These are phyloP conservation scores for Xylaria nigripes DNA, from an alignment of 495 filamentous ascomycete species.

Conservation along the genomic window DNA sequence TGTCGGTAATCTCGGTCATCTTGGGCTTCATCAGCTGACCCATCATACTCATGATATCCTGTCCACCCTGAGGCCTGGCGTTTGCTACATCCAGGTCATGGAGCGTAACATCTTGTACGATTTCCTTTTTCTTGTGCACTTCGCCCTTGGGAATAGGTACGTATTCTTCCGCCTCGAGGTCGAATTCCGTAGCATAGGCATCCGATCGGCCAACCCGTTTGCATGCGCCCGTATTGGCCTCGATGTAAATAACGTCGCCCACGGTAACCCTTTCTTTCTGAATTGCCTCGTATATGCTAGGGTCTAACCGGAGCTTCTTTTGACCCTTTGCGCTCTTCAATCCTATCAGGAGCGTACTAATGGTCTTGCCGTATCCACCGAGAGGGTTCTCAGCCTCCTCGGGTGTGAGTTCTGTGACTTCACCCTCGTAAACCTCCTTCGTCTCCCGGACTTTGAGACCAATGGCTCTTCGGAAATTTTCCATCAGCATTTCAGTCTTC, in stretches of 20 bases:
- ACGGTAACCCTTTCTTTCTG: constrained; percentile 95
- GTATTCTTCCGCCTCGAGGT: constrained; percentile 96
- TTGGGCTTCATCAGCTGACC: constrained; percentile 97
- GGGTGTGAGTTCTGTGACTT: constrained; percentile 91
- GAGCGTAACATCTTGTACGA: constrained; percentile 96
- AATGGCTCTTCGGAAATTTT: constrained; percentile 94
- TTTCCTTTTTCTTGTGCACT: constrained; percentile 99
- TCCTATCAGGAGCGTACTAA: constrained; percentile 80
- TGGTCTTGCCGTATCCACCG: constrained; percentile 89
- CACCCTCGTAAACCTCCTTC: constrained; percentile 96
- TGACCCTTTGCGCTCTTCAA: constrained; percentile 87
- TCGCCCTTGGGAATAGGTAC: constrained; percentile 97
- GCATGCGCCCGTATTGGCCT: constrained; percentile 94
- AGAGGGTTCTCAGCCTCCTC: constrained; percentile 98
- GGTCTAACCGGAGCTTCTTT: constrained; percentile 93
- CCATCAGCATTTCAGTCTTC: constrained; percentile 98
- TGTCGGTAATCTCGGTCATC: constrained; percentile 98
- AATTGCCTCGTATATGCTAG: constrained; percentile 96
- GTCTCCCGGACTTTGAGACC: constrained; percentile 94
- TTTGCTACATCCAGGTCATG: constrained; percentile 97
- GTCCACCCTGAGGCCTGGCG: constrained; percentile 85
- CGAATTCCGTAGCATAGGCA: constrained; percentile 95
- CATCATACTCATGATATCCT: constrained; percentile 99
- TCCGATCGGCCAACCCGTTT: constrained; percentile 93
- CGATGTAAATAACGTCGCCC: constrained; percentile 97